Conservation (phyloP, 2,329 filamentous ascomycete genomes). For the Exophiala aquamarina region DNA sequence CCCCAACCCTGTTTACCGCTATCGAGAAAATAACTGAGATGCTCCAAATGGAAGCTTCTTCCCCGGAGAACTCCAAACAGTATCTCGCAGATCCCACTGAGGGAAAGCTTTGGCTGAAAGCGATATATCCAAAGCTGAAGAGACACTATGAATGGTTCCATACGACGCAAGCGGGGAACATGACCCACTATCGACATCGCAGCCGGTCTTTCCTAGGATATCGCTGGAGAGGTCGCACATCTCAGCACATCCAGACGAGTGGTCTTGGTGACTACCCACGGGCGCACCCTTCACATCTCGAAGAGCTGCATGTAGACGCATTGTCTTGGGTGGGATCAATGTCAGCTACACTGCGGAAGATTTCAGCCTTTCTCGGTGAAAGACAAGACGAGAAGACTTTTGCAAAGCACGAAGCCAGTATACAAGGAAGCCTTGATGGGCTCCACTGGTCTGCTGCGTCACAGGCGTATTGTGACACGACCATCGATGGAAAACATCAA, state of each 20-base stretch:
- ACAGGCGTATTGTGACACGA: slow-evolving; percentile 88
- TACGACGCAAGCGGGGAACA: slow-evolving; percentile 81
- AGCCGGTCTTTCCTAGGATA: slow-evolving; percentile 86
- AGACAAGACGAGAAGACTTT: slow-evolving; percentile 74
- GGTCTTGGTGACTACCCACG: slow-evolving; percentile 95
- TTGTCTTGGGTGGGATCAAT: slow-evolving; percentile 98
- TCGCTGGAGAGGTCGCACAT: slow-evolving; percentile 87
- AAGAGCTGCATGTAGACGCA: slow-evolving; percentile 91
- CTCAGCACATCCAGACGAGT: slow-evolving; percentile 82
- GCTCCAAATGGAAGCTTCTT: slow-evolving; percentile 9
- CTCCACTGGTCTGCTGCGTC: slow-evolving; percentile 85
- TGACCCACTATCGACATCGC: slow-evolving; percentile 85
- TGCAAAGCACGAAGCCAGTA: slow-evolving; percentile 68
- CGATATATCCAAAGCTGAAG: slow-evolving; percentile 82
- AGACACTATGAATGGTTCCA: slow-evolving; percentile 94
- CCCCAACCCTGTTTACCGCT: slow-evolving; percentile 87
- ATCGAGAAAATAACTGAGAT: slow-evolving; percentile 43
- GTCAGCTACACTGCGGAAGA: slow-evolving; percentile 75
- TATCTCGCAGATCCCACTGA: slow-evolving; percentile 50
- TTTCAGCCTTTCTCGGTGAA: slow-evolving; percentile 71
- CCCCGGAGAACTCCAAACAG: slow-evolving; percentile 12
- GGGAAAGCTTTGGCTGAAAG: slow-evolving; percentile 44
- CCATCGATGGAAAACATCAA: slow-evolving; percentile 92
- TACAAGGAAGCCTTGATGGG: slow-evolving; percentile 81
- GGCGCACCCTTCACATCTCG: slow-evolving; percentile 87